Evolutionary conservation across 2,329 filamentous ascomycete species (phyloP).

Genomic region (Teratosphaeria viscida): DNA sequence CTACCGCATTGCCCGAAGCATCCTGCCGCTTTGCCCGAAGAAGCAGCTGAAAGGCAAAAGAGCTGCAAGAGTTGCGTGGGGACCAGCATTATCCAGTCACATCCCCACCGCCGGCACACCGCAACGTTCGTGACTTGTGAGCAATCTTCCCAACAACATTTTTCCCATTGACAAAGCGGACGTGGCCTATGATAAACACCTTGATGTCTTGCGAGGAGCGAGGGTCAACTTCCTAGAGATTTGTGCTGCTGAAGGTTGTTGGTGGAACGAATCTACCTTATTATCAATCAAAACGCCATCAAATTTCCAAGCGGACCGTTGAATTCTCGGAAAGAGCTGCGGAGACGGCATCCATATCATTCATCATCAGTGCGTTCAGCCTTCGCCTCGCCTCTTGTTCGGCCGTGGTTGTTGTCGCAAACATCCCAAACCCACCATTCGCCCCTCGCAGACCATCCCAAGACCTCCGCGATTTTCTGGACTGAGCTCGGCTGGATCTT

Average conservation of each 20-base stretch:
- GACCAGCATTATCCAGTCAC: not conserved
- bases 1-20: not conserved
- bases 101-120: not conserved
- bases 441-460: not conserved
- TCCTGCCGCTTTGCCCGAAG: not conserved
- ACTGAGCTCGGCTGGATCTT: not conserved
- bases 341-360: not conserved
- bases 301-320: not conserved
- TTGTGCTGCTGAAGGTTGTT: too few species aligned
- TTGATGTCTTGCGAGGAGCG: not conserved
- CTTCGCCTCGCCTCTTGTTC: not conserved
- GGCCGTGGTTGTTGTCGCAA: not conserved
- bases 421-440: not conserved
- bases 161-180: too few species aligned
- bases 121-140: not conserved
- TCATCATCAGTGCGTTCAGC: not conserved
- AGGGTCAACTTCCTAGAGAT: too few species aligned
- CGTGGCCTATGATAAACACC: not conserved
- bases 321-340: not conserved
- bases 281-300: slow-evolving; percentile 1
- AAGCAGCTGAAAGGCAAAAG: not conserved
- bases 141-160: too few species aligned
- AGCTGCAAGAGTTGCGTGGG: not conserved
- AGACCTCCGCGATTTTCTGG: not conserved
- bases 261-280: not conserved